Evolutionary conservation across 2,329 filamentous ascomycete genomes (phyloP), one percentile per base, ranked within the genome.

Genomic region (Venturia asperata): DNA sequence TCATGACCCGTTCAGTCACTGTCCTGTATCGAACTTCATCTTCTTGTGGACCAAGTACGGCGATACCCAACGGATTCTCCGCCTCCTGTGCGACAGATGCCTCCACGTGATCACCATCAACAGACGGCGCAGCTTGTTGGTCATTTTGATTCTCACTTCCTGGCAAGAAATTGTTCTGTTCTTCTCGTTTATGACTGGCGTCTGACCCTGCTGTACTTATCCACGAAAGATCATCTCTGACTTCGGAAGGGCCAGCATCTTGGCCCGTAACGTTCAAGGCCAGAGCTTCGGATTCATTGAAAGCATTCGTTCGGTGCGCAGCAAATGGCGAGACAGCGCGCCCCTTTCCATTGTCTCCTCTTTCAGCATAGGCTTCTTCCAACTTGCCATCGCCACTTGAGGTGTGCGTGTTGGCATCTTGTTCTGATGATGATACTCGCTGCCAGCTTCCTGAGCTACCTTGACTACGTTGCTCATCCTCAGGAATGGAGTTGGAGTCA

Each of bases 361-460:
- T 11, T 37, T 27, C 30, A 19, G 21, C 30, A 15, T 15, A n/a
- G 19, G 30, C 19, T 4, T 19, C 17, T 58, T 37, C 5, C 9
- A 15, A 34, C 7, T 11, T 13, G 7, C 19, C 17, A 34, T 21
- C 17, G 6, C 1, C 52, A 58, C 27, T 24, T 15, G 47, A 52
- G 24, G 47, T 17, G 30, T 34, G 52, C 30, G 17, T 39, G 17
- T 4, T 39, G 27, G 30, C 10, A 10, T 58, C 15, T 58, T 37
- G 27, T 37, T 58, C 30, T 7, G 52, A 11, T 21, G 52, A 34
- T 41, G 72, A 69, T 45, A 77, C 69, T 62, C 76, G 74, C 67
- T 77, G 76, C 75, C 76, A 77, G 65, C 75, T 77, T 67, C 71
- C 75, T 64, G 72, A 75, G 67, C 75, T 76, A 42, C 68, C 61